Evolutionary conservation across 2,329 filamentous ascomycete species (phyloP), one percentile per base, ranked within the genome.

Genomic region (Verticillium dahliae): DNA sequence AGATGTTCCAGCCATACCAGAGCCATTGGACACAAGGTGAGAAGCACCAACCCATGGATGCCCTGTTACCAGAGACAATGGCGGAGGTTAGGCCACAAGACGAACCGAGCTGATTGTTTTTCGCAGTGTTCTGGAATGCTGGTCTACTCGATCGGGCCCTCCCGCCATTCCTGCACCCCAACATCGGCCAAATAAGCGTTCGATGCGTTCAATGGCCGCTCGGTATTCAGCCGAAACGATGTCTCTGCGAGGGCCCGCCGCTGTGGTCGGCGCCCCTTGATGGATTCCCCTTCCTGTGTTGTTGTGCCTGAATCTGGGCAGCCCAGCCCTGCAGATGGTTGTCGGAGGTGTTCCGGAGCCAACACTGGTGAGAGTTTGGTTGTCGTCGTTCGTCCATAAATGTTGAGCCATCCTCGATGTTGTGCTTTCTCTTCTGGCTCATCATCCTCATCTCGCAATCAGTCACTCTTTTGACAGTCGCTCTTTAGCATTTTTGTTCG

Each of bases 401-500:
- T 27, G 18, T 58, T 59, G 58, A 31, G 58, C 50, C 56, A 37
- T 50, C 39, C 33, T 60, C 59, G 38, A 13, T 39, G 59, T 38
- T n/a, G 37, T 18, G 37, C 54, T 61, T 57, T 55, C 58, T 57
- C 63, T 37, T 62, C 54, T 56, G 27, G 4, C 27, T 31, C 27
- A 31, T 31, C 27, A 31, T 31, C 33, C 54, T 62, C 52, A 62
- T 33, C 34, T 60, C 60, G 55, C 57, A 52, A 62, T 61, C 57
- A 38, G 60, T 62, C 33, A 50, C 56, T 45, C 38, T 27, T 50
- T 61, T 56, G 37, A 55, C 18, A 14, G 58, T 56, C 63, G 60
- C 58, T 64, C 61, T 62, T 63, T 57, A 56, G 27, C 13, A 31
- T 22, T 31, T 56, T 56, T n/a, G 54, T 35, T 56, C n/a, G 27